phyloP scores from a whole-genome alignment of 1,284 basidiomycete species.

The Fomitopsis pinicola region DNA sequence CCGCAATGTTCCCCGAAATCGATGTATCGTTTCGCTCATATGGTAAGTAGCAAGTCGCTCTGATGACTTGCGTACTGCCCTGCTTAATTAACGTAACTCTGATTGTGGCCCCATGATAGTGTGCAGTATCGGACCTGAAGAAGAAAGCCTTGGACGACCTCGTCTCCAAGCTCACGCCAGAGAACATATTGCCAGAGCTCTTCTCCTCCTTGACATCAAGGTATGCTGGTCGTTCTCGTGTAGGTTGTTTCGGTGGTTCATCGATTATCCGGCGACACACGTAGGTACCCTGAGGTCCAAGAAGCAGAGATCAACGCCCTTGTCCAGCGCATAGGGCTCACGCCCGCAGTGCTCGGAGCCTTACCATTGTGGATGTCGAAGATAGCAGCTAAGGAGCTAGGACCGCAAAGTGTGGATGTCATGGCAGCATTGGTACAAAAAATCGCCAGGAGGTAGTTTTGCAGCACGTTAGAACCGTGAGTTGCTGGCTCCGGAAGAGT shows the following conservation, averaged over 20 bases:
- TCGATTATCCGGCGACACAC: too few species aligned
- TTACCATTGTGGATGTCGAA: neutral
- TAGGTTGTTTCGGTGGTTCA: neutral
- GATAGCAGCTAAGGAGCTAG: neutral
- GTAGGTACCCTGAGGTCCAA: neutral
- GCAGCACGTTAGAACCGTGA: too few species aligned
- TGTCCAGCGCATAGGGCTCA: neutral
- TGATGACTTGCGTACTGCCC: too few species aligned
- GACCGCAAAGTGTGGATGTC: neutral
- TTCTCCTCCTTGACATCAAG: neutral
- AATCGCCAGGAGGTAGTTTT: neutral
- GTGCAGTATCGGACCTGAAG: neutral
- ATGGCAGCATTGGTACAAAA: neutral
- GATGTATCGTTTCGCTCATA: neutral
- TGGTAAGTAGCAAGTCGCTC: neutral
- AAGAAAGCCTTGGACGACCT: neutral
- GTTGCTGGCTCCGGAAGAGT: too few species aligned
- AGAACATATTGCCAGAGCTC: neutral
- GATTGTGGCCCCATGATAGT: neutral
- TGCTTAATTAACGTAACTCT: too few species aligned
- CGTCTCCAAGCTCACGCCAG: neutral
- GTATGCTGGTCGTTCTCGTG: neutral
- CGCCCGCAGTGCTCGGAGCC: neutral
- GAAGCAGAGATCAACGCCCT: neutral
- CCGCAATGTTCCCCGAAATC: neutral